These are phyloP conservation scores for Fusarium aywerte DNA, from an alignment of 2,329 filamentous ascomycete genomes.

Conservation along the genomic window DNA sequence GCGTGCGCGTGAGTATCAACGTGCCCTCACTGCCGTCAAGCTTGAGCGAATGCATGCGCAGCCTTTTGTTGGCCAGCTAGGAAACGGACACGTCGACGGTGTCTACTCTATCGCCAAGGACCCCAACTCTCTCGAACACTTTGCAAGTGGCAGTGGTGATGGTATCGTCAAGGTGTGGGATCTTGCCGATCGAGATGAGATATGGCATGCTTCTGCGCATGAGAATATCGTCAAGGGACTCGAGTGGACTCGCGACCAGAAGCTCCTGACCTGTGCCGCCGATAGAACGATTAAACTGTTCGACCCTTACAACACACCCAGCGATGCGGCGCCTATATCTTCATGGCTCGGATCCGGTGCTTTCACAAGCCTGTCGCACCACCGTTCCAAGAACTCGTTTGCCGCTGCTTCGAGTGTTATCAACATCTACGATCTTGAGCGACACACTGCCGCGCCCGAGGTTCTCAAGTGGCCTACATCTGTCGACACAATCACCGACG, in stretches of 20 bases:
- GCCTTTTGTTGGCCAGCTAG: conserved; percentile 84
- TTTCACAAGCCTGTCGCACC: conserved; percentile 86
- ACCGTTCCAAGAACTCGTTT: conserved; percentile 81
- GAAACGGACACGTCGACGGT: conserved; percentile 91
- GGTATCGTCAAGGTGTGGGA: conserved; percentile 96
- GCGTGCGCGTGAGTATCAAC: conserved; percentile 77
- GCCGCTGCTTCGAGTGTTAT: conserved; percentile 82
- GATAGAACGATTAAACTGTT: conserved; percentile 91
- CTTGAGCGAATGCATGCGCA: conserved; percentile 87
- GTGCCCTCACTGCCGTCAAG: conserved; percentile 81
- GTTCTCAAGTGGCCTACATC: conserved; percentile 87
- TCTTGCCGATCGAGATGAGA: conserved; percentile 74
- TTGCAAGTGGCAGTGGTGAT: conserved; percentile 89
- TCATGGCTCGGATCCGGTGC: conserved; percentile 87
- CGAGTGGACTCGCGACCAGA: conserved; percentile 87
- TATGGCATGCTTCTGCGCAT: conserved; percentile 84
- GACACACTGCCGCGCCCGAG: conserved; percentile 83
- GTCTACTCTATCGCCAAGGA: conserved; percentile 83
- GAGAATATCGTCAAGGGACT: conserved; percentile 94
- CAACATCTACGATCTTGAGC: conserved; percentile 87
- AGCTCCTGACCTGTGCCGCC: conserved; percentile 85
- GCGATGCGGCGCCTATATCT: conserved; percentile 76
- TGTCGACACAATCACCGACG: conserved; percentile 87
- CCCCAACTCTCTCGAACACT: conserved; percentile 75
- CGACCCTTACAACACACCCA: conserved; percentile 82